Conservation (phyloP, 306 rosid genomes). For the Spatholobus suberectus region DNA sequence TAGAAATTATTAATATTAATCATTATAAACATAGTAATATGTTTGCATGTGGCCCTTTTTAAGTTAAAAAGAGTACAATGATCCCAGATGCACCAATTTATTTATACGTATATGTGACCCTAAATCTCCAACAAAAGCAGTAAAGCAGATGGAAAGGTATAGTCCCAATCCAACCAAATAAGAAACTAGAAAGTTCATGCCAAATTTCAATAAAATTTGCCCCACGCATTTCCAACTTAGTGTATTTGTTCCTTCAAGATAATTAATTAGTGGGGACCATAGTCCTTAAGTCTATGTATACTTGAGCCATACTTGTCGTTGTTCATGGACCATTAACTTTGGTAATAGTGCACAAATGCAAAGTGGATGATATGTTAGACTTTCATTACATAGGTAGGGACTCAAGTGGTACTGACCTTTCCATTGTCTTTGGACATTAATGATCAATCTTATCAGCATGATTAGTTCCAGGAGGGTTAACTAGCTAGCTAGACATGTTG, state of each 20-base stretch:
- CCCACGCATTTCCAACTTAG: slow-evolving; percentile 1
- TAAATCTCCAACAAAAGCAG: slow-evolving; percentile 41
- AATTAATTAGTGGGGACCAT: slow-evolving; percentile 51
- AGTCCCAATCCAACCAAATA: slow-evolving; percentile 42
- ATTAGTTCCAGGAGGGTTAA: slow-evolving; percentile 40
- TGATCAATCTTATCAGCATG: slow-evolving; percentile 40
- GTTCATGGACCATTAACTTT: slow-evolving; percentile 49
- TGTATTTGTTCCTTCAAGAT: slow-evolving; percentile 15
- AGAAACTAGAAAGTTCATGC: slow-evolving; percentile 33
- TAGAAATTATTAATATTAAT: slow-evolving; percentile 27
- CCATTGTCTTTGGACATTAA: slow-evolving; percentile 38
- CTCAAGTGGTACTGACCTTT: slow-evolving; percentile 36
- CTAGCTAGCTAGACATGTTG: slow-evolving; percentile 21
- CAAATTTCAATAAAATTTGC: slow-evolving; percentile 31
- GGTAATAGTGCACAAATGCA: slow-evolving; percentile 44
- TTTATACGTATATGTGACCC: slow-evolving; percentile 24
- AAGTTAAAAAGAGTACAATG: slow-evolving; percentile 29
- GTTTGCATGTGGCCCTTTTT: slow-evolving; percentile 45
- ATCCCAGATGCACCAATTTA: slow-evolving; percentile 30
- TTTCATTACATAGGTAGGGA: slow-evolving; percentile 46
- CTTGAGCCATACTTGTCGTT: slow-evolving; percentile 43
- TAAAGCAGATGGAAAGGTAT: slow-evolving; percentile 43
- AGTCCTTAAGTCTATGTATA: slow-evolving; percentile 31
- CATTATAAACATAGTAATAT: slow-evolving; percentile 22
- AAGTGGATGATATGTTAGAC: slow-evolving; percentile 52